Evolutionary conservation across 2,329 filamentous ascomycete species (phyloP), one percentile per base, ranked within the genome.

Genomic region (Ophiostoma pallidulum): DNA sequence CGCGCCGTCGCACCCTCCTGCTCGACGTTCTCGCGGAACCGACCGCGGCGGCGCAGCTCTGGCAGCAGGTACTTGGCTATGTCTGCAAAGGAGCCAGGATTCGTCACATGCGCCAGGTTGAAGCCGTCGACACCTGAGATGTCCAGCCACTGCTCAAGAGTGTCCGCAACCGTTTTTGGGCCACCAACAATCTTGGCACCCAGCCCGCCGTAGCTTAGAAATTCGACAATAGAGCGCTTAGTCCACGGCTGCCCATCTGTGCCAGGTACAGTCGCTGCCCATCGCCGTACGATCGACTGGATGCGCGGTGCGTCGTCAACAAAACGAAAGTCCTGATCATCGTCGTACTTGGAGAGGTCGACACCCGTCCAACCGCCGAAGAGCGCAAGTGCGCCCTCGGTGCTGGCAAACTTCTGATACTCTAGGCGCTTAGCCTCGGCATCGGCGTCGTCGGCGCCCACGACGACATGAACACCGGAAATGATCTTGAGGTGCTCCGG

Each of bases 41-140:
- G 44, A 12, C 79, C 79, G 8, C 82, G 65, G 16, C 65, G 62
- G 32, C 70, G 69, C 24, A 86, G 61, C 52, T 84, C 83, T 0
- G 82, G 80, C 1, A 86, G 55, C 3, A 86, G 60, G 12, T 81
- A 64, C 8, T 82, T 73, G 28, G 82, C 74, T 0, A 86, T 73
- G 53, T 86, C 82, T 47, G 80, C 73, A 59, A 85, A 86, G 0
- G 45, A 31, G 76, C 80, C 37, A 72, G 72, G 0, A 80, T 82
- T 47, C 3, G 40, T 45, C 14, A 47, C 49, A 37, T 53, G 43
- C 8, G 58, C 80, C 59, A 87, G 72, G 58, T 88, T 88, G 63
- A 88, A 88, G 0, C 83, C 83, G 58, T 87, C 83, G 1, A 87
- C 74, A 53, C 84, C 83, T 0, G 79, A 80, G 58, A 84, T 82